Evolutionary conservation across 2,329 filamentous ascomycete species (phyloP).

Genomic region (Trichoderma koningiopsis): DNA sequence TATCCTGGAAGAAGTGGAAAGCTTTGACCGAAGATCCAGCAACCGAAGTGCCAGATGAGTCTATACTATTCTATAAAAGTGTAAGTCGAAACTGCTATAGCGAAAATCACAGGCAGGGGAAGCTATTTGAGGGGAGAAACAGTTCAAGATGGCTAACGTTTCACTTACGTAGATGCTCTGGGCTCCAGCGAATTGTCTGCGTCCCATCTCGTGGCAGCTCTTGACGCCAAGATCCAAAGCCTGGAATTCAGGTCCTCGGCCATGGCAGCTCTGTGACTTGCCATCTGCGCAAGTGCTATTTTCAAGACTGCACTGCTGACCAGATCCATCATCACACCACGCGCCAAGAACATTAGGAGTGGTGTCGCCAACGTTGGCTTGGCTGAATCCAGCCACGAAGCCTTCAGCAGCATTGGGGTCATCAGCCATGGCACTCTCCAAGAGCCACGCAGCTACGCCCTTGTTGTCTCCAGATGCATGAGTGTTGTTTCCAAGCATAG

Average conservation of each 20-base stretch:
- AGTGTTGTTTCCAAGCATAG: slow-evolving; percentile 88
- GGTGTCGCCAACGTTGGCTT: slow-evolving; percentile 88
- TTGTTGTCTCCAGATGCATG: slow-evolving; percentile 95
- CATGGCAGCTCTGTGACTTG: slow-evolving; percentile 70
- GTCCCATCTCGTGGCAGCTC: slow-evolving; percentile 75
- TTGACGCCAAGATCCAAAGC: slow-evolving; percentile 70
- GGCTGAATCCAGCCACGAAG: slow-evolving; percentile 91
- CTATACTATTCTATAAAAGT: slow-evolving; percentile 55
- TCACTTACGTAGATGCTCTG: slow-evolving; percentile 45
- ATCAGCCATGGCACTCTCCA: slow-evolving; percentile 69
- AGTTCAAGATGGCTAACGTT: not conserved
- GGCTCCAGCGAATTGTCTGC: slow-evolving; percentile 67
- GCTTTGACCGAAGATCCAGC: slow-evolving; percentile 70
- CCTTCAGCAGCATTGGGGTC: slow-evolving; percentile 59
- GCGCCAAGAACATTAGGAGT: slow-evolving; percentile 86
- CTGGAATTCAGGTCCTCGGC: slow-evolving; percentile 69
- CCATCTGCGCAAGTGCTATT: slow-evolving; percentile 82
- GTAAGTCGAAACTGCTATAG: not conserved
- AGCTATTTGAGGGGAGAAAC: not conserved
- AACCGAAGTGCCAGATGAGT: slow-evolving; percentile 51
- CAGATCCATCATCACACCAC: slow-evolving; percentile 84
- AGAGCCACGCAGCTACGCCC: slow-evolving; percentile 82
- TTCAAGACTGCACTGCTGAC: slow-evolving; percentile 69
- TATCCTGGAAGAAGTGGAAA: slow-evolving; percentile 83
- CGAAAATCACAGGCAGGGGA: not conserved